Base-by-base conservation (phyloP, 2,329 filamentous ascomycete genomes). In the Clarireedia sp. region DNA sequence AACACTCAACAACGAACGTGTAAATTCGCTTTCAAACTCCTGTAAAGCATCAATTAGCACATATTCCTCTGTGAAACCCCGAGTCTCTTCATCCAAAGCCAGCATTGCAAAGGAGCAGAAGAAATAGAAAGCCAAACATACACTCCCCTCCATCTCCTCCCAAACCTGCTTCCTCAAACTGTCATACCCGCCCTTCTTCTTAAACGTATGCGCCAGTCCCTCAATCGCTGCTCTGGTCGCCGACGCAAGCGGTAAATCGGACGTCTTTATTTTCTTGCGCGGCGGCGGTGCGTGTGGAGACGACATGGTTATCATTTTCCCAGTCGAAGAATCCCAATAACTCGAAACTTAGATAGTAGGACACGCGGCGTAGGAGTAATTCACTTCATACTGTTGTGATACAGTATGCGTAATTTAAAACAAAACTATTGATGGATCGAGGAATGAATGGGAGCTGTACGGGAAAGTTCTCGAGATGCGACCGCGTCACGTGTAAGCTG, bases 101-200 rank as follows among this genome's bases (percentile, higher is more conserved):
- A 16, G 36, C 14, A n/a, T 24, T 17, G 23, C 45, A 49, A 54
- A 37, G 24, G 24, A 26, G 14, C 5, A 37, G 2, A 29, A 36
- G 5, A 38, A 41, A 37, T 43, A 19, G 10, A 33, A 17, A 48
- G 33, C 4, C 38, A 21, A 9, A 33, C 49, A 56, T 78, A 89
- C 86, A 62, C 82, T 85, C 29, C 80, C 78, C 65, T 85, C 82
- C 62, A 89, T 89, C 56, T 87, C 83, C 46, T 87, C 81, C 80
- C 87, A 90, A 10, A 89, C 78, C 64, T 87, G 80, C 68, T 90
- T 91, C 59, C 88, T 83, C 60, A 91, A 80, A 14, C 79, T 75
- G 70, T 94, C 89, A 67, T 91, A 94, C 56, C 87, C 86, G 58
- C 89, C 89, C 70, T 89, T 90, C 73, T 91, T 92, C 72, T 91